These are phyloP conservation scores for Sphagnum contortum DNA, from an alignment of 225 moss, liverwort and hornwort genomes.

Conservation along the genomic window DNA sequence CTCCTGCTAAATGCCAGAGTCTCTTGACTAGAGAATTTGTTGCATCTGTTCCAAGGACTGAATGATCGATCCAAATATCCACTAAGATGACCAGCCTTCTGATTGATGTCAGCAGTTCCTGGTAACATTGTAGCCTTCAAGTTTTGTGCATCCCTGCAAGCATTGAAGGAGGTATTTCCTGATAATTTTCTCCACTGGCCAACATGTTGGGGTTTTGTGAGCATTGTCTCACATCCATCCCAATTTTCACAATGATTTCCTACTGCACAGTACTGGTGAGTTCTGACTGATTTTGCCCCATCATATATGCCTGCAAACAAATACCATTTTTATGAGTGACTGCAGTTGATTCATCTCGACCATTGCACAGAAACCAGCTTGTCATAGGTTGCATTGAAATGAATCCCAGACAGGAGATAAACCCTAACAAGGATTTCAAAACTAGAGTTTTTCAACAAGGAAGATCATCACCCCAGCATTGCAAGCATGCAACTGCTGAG, in stretches of 20 bases:
- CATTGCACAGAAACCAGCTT: not conserved
- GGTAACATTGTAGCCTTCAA: not conserved
- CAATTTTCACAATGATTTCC: constrained; percentile 1
- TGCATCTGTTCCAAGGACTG: too few relatives aligned
- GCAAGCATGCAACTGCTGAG: too few relatives aligned
- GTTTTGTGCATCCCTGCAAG: not conserved
- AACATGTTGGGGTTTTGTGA: constrained; percentile 6
- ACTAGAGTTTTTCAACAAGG: not conserved
- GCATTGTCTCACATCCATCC: constrained; percentile 6
- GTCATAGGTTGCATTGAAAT: too few relatives aligned
- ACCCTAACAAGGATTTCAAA: not conserved
- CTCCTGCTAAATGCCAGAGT: constrained; percentile 11
- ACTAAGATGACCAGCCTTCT: constrained; percentile 8
- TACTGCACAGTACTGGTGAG: constrained; percentile 1
- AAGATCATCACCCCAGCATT: not conserved
- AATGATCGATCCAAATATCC: not conserved
- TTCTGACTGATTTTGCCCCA: constrained; percentile 6
- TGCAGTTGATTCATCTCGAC: not conserved
- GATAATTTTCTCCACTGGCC: constrained; percentile 2
- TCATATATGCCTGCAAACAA: constrained; percentile 10
- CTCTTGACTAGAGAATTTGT: too few relatives aligned
- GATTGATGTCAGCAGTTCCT: not conserved
- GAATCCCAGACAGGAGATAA: too few relatives aligned
- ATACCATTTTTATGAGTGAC: not conserved
- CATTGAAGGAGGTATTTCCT: constrained; percentile 2